phyloP scores from a whole-genome alignment of 768 basidiomycete genomes.

The Sporobolomyces phaffii region DNA sequence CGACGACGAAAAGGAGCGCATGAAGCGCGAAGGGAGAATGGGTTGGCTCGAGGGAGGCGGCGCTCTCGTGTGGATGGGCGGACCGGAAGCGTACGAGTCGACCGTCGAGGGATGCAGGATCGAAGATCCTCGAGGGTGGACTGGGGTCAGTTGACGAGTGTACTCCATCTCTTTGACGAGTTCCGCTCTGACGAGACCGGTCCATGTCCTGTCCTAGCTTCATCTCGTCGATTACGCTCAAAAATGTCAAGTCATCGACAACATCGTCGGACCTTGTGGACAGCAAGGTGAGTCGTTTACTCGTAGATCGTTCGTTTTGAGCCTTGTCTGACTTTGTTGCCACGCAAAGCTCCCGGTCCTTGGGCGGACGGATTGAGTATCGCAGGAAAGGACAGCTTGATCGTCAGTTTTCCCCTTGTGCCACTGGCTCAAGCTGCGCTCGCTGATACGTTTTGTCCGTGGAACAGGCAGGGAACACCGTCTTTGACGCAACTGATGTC shows the following conservation, averaged over 20 bases:
- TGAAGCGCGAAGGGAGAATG: slow-evolving; percentile 36
- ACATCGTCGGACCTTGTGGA: slow-evolving; percentile 39
- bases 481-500: slow-evolving; percentile 50
- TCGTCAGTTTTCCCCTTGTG: slow-evolving; percentile 42
- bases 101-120: slow-evolving; percentile 40
- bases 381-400: slow-evolving; percentile 47
- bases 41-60: slow-evolving; percentile 44
- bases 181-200: neutral
- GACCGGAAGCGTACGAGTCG: slow-evolving; percentile 34
- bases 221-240: slow-evolving; percentile 38
- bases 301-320: neutral
- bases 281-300: slow-evolving; percentile 18
- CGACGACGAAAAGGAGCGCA: slow-evolving; percentile 27
- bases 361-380: slow-evolving; percentile 50
- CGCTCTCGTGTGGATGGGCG: slow-evolving; percentile 45
- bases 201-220: neutral
- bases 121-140: slow-evolving; percentile 42
- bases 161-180: neutral
- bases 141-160: slow-evolving; percentile 17
- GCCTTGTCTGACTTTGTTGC: neutral
- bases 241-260: slow-evolving; percentile 33
- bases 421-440: neutral
- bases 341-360: slow-evolving; percentile 46
- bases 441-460: neutral
- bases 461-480: slow-evolving; percentile 40